Conservation (phyloP, 768 basidiomycete genomes). For the Tremella fuciformis region DNA sequence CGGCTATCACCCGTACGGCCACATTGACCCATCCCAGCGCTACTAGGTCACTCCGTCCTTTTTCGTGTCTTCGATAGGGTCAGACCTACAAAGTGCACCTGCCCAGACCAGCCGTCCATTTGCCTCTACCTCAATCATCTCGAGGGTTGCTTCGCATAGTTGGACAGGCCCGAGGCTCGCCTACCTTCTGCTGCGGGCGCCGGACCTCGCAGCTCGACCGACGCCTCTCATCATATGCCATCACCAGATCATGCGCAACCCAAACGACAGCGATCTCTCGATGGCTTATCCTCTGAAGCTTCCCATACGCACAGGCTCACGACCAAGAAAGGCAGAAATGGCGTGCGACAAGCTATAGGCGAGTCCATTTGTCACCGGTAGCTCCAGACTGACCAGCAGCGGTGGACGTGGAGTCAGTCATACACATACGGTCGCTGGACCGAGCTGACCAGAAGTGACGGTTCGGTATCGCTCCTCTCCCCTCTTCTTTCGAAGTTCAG, state of each 20-base stretch:
- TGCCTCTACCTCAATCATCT: too few species aligned
- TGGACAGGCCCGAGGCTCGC: too few species aligned
- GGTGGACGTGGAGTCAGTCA: background rate
- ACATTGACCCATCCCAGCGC: too few species aligned
- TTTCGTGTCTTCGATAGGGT: too few species aligned
- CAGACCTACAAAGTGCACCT: too few species aligned
- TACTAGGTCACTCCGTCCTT: too few species aligned
- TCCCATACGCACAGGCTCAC: background rate
- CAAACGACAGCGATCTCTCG: conserved; percentile 2
- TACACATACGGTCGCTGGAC: background rate
- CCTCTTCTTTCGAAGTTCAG: conserved; percentile 29
- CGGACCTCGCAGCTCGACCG: background rate
- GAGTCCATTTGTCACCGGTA: too few species aligned
- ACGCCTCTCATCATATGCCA: conserved; percentile 1
- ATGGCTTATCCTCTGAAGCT: conserved; percentile 2
- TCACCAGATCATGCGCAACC: conserved; percentile 3
- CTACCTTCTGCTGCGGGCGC: background rate
- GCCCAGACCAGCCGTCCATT: too few species aligned
- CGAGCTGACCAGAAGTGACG: conserved; percentile 5
- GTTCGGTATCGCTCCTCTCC: conserved; percentile 19
- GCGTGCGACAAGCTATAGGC: conserved; percentile 1
- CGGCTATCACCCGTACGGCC: too few species aligned
- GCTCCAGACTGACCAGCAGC: too few species aligned
- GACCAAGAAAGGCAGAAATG: background rate
- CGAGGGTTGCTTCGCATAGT: too few species aligned